Evolutionary conservation across 805 yeast species (phyloP), one percentile per base, ranked within the genome.

Genomic region (Saccharomycopsis capsularis): DNA sequence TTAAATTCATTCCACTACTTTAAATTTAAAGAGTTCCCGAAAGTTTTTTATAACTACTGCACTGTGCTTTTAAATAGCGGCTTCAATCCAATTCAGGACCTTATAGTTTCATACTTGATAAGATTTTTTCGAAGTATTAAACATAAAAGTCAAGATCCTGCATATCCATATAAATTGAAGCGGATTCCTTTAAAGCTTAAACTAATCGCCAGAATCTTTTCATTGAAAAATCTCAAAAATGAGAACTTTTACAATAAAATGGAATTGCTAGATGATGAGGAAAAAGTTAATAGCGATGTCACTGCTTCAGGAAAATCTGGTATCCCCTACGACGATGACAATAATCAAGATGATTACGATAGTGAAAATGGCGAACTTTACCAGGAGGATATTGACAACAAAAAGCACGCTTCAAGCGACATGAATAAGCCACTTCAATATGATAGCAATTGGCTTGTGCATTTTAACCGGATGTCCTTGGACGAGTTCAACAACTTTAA

Each of bases 171-270:
- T 4, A 44, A 36, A 19, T 22, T 18, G 13, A 35, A 40, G 16
- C 36, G 23, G 16, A 15, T 50, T 7, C 50, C 51, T 15, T 11
- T 41, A 3, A 46, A 47, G 37, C n/a, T 53, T 6, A 34, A 48
- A 27, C 24, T 50, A 16, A 53, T 53, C 37, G 51, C 56, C 15
- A 24, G 54, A 21, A 47, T 53, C 22, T 53, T 53, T 39, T 38
- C 47, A 13, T 47, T 50, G 42, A 53, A 47, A 22, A 47, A 44
- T 32, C 30, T 53, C 7, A 42, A 42, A 16, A 15, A 25, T 13
- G 35, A 42, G 4, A 40, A 43, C 19, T 40, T 19, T 36, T 51
- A 38, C 37, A 32, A 40, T 21, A 39, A n/a, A 3, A 27, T 30
- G 15, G 54, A 51, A 16, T 13, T 43, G 5, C 19, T 46, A 3